These are phyloP conservation scores for Yarrowia sp. DNA, from an alignment of 805 yeast species.

Conservation along the genomic window DNA sequence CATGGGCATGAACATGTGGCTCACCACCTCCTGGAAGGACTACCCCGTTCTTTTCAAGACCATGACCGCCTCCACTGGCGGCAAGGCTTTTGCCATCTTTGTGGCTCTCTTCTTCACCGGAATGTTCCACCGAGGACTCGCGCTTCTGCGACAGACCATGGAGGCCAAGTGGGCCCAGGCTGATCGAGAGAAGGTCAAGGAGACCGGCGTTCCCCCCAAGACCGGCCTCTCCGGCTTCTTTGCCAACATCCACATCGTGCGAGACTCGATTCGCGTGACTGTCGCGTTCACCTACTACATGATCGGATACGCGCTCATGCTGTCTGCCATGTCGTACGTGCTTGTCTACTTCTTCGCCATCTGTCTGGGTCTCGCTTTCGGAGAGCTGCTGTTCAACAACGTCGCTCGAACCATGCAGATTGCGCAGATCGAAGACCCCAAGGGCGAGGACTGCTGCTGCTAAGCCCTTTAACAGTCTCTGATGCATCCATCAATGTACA, in stretches of 20 bases:
- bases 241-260: background rate
- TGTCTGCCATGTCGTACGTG: slow-evolving; percentile 25
- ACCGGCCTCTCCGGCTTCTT: slow-evolving; percentile 12
- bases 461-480: background rate
- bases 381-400: slow-evolving; percentile 14
- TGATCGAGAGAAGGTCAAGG: background rate
- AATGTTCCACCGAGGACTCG: slow-evolving; percentile 23
- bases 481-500: background rate
- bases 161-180: slow-evolving; percentile 23
- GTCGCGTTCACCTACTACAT: slow-evolving; percentile 20
- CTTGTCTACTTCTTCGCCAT: slow-evolving; percentile 16
- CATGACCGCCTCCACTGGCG: slow-evolving; percentile 22
- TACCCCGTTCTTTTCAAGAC: slow-evolving; percentile 22
- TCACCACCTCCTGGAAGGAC: slow-evolving; percentile 10
- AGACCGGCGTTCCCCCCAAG: background rate
- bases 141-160: slow-evolving; percentile 20
- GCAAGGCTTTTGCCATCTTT: slow-evolving; percentile 22
- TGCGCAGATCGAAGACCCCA: slow-evolving; percentile 15
- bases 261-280: background rate
- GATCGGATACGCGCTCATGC: slow-evolving; percentile 24
- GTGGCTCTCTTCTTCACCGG: slow-evolving; percentile 22
- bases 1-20: slow-evolving; percentile 26
- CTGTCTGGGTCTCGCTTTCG: slow-evolving; percentile 25
- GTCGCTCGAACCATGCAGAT: slow-evolving; percentile 6
- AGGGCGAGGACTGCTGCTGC: slow-evolving; percentile 24